Evolutionary conservation across 2,329 filamentous ascomycete species (phyloP).

Genomic region (Colletotrichum sp.): DNA sequence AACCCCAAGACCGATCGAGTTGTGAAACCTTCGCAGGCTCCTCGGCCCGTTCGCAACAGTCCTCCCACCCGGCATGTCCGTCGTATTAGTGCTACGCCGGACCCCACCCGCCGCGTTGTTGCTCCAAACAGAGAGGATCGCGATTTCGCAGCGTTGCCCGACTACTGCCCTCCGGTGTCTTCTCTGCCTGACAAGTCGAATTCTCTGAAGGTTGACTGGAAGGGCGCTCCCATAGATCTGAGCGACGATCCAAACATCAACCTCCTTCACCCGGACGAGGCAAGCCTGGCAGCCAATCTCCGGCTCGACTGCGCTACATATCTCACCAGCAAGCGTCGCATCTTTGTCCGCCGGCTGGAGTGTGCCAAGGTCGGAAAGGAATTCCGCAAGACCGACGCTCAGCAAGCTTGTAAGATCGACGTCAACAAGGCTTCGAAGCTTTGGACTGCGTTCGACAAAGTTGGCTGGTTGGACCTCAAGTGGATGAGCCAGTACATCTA

Average conservation of each 20-base stretch:
- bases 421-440: conserved; percentile 97
- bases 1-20: conserved; percentile 36
- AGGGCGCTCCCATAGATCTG: conserved; percentile 79
- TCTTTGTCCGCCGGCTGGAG: conserved; percentile 80
- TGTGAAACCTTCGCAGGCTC: conserved; percentile 36
- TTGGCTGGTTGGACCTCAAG: conserved; percentile 75
- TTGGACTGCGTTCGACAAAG: conserved; percentile 86
- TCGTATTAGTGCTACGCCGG: conserved; percentile 52
- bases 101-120: conserved; percentile 55
- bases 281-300: conserved; percentile 77
- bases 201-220: conserved; percentile 85
- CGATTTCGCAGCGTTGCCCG: conserved; percentile 73
- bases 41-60: conserved; percentile 40
- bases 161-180: conserved; percentile 73
- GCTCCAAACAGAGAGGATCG: conserved; percentile 81
- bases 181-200: conserved; percentile 72
- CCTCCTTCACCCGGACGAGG: conserved; percentile 79
- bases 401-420: conserved; percentile 97
- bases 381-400: conserved; percentile 93
- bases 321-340: conserved; percentile 88
- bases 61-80: conserved; percentile 28
- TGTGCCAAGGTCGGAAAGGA: conserved; percentile 74
- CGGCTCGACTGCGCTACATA: conserved; percentile 88
- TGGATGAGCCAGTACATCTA: conserved; percentile 45
- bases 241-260: conserved; percentile 71